These are phyloP conservation scores for Cryptococcus maquisensis DNA, from an alignment of 1,284 basidiomycete species.

Conservation along the genomic window DNA sequence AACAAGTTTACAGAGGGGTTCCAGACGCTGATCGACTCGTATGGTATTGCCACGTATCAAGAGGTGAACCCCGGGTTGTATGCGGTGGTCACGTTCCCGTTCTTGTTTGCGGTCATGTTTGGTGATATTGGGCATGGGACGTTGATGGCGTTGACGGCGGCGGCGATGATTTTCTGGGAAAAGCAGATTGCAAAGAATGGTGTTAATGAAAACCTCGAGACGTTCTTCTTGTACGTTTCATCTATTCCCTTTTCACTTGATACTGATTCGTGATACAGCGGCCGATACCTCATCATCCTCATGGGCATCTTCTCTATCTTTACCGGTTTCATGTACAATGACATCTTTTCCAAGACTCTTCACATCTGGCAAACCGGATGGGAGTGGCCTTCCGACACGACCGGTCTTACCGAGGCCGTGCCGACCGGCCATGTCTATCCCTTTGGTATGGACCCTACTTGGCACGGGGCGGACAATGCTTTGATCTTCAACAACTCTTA, in stretches of 20 bases:
- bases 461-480: constrained; percentile 90
- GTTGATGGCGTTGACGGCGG: constrained; percentile 72
- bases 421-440: constrained; percentile 72
- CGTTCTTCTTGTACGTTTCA: constrained; percentile 83
- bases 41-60: constrained; percentile 91
- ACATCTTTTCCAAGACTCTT: constrained; percentile 93
- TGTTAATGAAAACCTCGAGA: constrained; percentile 74
- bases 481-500: constrained; percentile 97
- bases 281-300: constrained; percentile 95
- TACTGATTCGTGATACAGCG: constrained; percentile 53
- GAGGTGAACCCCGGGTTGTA: constrained; percentile 97
- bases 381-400: constrained; percentile 62
- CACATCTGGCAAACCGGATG: constrained; percentile 87
- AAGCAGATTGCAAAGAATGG: constrained; percentile 69
- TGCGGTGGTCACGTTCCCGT: constrained; percentile 92
- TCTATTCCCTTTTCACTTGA: neutral
- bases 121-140: constrained; percentile 96
- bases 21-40: constrained; percentile 97
- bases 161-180: constrained; percentile 83
- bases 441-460: constrained; percentile 90
- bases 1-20: constrained; percentile 97
- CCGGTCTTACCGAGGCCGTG: constrained; percentile 56
- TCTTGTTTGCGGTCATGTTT: constrained; percentile 99
- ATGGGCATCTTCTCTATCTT: constrained; percentile 96
- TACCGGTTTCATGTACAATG: constrained; percentile 98